Evolutionary conservation across 2,329 filamentous ascomycete genomes (phyloP), one percentile per base, ranked within the genome.

Genomic region (Thermothelomyces thermophilus): DNA sequence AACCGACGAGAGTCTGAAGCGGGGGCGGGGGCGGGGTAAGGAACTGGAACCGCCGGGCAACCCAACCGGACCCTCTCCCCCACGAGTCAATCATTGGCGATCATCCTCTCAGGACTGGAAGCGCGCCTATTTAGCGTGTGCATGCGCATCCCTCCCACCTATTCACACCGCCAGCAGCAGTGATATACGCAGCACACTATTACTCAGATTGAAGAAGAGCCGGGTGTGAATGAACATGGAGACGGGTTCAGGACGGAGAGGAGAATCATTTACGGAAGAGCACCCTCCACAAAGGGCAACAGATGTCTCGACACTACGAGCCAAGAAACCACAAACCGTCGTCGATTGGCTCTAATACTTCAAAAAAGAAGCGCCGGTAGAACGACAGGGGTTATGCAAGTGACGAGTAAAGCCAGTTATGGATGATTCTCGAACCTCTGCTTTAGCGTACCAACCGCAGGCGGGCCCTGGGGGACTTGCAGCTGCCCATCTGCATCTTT

Each of bases 301-400:
- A 22, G 37, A 31, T 37, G 42, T 42, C 42, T 10, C 42, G 42
- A 24, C n/a, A 14, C 22, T 13, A 16, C 16, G 16, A 40, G 39
- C 34, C 17, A 46, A 37, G 42, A 33, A 36, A 3, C 41, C 45
- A 41, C 30, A 5, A 26, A 28, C 36, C n/a, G 13, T 41, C 35
- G 22, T n/a, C 46, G 37, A 53, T 53, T 53, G 51, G 51, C 46
- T 48, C 36, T 16, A 24, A 42, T 17, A 19, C 41, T 20, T 11
- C 9, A 10, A 16, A 24, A 42, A n/a, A 20, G 51, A 53, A 53
- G 51, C 51, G 51, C 51, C 46, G 45, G 20, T 22, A 19, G 22
- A n/a, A 28, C 22, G 46, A 45, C 34, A 41, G 45, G 45, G 41
- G 41, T 41, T 17, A 2, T 11, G 17, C 17, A 13, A 8, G 19